These are phyloP conservation scores for Parachaetomium inaequale DNA, from an alignment of 495 filamentous ascomycete species.

Conservation along the genomic window DNA sequence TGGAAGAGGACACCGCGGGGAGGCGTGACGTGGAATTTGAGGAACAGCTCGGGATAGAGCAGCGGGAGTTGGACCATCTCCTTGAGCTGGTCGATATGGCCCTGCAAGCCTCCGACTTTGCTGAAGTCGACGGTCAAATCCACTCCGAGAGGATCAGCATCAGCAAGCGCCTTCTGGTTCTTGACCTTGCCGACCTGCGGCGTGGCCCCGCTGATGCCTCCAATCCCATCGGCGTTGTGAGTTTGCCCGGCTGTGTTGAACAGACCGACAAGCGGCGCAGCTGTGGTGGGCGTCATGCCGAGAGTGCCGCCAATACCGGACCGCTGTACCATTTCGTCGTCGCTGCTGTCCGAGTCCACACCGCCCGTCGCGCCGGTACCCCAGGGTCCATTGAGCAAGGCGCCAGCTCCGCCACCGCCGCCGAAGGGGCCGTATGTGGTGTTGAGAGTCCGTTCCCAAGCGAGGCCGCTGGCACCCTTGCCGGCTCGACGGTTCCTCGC, in stretches of 20 bases:
- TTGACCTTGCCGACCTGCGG: slow-evolving; percentile 88
- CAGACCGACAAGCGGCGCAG: slow-evolving; percentile 46
- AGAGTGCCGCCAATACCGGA: slow-evolving; percentile 57
- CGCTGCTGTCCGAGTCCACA: slow-evolving; percentile 92
- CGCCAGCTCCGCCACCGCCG: slow-evolving; percentile 65
- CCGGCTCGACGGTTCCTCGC: slow-evolving; percentile 59
- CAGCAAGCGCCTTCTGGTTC: slow-evolving; percentile 70
- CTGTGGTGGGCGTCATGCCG: slow-evolving; percentile 74
- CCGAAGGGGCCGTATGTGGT: slow-evolving; percentile 90
- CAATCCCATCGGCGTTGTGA: slow-evolving; percentile 48
- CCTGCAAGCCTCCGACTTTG: slow-evolving; percentile 83
- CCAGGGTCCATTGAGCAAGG: slow-evolving; percentile 74
- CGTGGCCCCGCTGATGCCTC: slow-evolving; percentile 63
- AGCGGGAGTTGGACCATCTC: slow-evolving; percentile 96
- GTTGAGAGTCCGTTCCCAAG: slow-evolving; percentile 73
- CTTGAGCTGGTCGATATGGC: slow-evolving; percentile 92
- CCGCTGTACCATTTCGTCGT: slow-evolving; percentile 73
- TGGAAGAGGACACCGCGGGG: slow-evolving; percentile 95
- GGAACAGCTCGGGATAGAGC: slow-evolving; percentile 93
- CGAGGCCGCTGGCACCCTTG: slow-evolving; percentile 47
- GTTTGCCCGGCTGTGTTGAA: slow-evolving; percentile 23
- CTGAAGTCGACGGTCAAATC: slow-evolving; percentile 89
- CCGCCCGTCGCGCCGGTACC: slow-evolving; percentile 71
- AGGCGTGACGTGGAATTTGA: slow-evolving; percentile 83
- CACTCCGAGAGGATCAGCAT: slow-evolving; percentile 91